A percentile compares a stretch with the other conserved stretches of the same genome.
Conservation (phyloP, 2,329 filamentous ascomycete genomes). For the Aschersonia sp. region DNA sequence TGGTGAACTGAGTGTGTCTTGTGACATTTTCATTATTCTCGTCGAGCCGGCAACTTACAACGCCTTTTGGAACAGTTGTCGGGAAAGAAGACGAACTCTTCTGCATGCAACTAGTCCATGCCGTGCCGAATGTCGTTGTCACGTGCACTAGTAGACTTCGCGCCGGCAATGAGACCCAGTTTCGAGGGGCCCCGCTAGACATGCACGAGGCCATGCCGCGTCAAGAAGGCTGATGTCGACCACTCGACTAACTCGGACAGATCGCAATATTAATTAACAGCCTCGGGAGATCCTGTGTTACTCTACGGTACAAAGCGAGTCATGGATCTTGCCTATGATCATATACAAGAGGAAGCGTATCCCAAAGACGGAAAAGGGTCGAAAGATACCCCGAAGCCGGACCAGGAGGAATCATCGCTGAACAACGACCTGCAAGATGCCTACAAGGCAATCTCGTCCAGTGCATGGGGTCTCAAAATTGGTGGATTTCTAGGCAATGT, state of each 20-base stretch:
- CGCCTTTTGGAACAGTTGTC: no score
- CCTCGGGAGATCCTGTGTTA: neutral
- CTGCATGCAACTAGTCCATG: neutral
- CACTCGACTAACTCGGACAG: neutral
- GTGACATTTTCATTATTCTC: no score
- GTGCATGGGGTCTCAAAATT: conserved; percentile 78
- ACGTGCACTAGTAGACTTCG: neutral
- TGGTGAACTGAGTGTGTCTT: no score
- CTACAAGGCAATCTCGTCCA: conserved; percentile 83
- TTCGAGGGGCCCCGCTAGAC: neutral
- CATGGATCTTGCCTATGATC: conserved; percentile 97
- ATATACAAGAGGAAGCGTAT: conserved; percentile 75
- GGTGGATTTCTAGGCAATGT: conserved; percentile 83
- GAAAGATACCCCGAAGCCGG: conserved; percentile 24
- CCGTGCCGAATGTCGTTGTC: neutral
- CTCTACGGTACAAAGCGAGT: conserved; percentile 2
- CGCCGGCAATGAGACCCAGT: neutral
- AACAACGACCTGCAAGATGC: conserved; percentile 88
- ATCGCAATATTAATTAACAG: neutral
- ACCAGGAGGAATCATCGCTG: conserved; percentile 39
- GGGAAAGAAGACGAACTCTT: no score
- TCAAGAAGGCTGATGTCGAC: neutral
- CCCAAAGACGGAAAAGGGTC: conserved; percentile 39
- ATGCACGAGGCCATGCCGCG: neutral
- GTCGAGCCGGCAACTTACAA: no score